A percentile compares a stretch with the other conserved stretches of the same genome.
Conservation (phyloP, 2,329 filamentous ascomycete genomes). For the Rachicladosporium sp. region DNA sequence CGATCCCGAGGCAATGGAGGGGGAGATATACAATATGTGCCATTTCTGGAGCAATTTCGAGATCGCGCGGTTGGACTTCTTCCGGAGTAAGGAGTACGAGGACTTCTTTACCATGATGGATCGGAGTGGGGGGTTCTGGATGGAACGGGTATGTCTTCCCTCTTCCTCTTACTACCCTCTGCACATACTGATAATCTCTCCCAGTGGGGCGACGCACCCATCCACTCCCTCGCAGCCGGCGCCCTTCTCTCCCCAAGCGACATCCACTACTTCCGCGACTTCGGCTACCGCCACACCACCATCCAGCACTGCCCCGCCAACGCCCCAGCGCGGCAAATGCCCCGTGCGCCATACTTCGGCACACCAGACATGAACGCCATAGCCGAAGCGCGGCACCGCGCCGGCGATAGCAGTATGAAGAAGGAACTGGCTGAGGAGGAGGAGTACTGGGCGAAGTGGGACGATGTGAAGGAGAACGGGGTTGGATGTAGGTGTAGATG, state of each 20-base stretch:
- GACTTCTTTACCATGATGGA: constrained; percentile 99
- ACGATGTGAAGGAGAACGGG: constrained; percentile 83
- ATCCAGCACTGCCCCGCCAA: constrained; percentile 98
- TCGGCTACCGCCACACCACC: constrained; percentile 95
- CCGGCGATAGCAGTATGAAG: constrained; percentile 37
- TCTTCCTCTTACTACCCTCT: too few species aligned
- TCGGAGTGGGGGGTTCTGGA: constrained; percentile 95
- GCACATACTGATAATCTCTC: too few species aligned
- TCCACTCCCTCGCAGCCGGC: constrained; percentile 92
- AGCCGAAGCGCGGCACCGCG: constrained; percentile 51
- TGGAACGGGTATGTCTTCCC: constrained; percentile 69
- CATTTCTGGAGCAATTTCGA: constrained; percentile 99
- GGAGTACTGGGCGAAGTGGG: constrained; percentile 85
- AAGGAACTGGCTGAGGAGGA: constrained; percentile 84
- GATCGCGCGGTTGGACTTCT: constrained; percentile 88
- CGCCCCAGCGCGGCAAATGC: constrained; percentile 75
- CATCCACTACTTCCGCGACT: constrained; percentile 98
- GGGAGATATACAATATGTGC: constrained; percentile 98
- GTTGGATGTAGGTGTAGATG: constrained; percentile 94
- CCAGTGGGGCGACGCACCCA: constrained; percentile 77
- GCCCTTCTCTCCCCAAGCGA: constrained; percentile 69
- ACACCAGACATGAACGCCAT: not conserved
- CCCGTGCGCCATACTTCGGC: constrained; percentile 59
- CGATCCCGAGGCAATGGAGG: constrained; percentile 88
- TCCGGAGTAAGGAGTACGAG: constrained; percentile 92